These are phyloP conservation scores for Phlebiopsis flavidoalba DNA, from an alignment of 768 basidiomycete genomes.

Conservation along the genomic window DNA sequence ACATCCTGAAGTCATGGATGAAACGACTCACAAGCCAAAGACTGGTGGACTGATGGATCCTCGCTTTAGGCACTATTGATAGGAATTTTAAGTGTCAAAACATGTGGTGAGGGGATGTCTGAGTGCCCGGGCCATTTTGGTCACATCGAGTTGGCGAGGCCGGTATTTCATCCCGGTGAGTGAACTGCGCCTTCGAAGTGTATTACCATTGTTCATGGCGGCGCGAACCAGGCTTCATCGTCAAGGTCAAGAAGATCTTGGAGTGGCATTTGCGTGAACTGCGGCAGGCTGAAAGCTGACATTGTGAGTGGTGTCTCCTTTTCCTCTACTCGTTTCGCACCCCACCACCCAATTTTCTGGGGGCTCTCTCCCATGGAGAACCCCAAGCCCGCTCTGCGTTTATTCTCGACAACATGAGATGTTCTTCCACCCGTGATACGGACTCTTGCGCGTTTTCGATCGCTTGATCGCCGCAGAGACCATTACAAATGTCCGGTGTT, in stretches of 20 bases:
- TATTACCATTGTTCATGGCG: not conserved
- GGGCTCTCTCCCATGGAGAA: constrained; percentile 95
- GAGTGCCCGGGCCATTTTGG: constrained; percentile 99
- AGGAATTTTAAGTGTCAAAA: constrained; percentile 98
- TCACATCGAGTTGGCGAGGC: constrained; percentile 93
- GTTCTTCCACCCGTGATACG: constrained; percentile 75
- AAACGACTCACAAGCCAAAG: constrained; percentile 85
- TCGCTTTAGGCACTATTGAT: constrained; percentile 95
- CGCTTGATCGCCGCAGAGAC: constrained; percentile 88
- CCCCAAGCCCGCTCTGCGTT: constrained; percentile 88
- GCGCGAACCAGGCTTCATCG: constrained; percentile 69
- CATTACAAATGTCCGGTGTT: constrained; percentile 61
- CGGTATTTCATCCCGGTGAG: constrained; percentile 95
- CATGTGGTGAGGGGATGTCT: constrained; percentile 99
- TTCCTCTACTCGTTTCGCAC: constrained; percentile 89
- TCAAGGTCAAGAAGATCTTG: constrained; percentile 99
- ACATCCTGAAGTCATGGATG: constrained; percentile 98
- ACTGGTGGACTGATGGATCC: constrained; percentile 96
- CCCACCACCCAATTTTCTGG: constrained; percentile 95
- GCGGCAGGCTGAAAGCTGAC: constrained; percentile 96
- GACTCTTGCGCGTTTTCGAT: constrained; percentile 82
- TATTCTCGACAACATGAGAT: constrained; percentile 71
- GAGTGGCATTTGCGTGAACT: constrained; percentile 98
- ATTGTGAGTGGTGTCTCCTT: constrained; percentile 81
- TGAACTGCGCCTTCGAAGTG: constrained; percentile 11